phyloP scores from a whole-genome alignment of 495 filamentous ascomycete genomes.

The Rostrohypoxylon terebratum region DNA sequence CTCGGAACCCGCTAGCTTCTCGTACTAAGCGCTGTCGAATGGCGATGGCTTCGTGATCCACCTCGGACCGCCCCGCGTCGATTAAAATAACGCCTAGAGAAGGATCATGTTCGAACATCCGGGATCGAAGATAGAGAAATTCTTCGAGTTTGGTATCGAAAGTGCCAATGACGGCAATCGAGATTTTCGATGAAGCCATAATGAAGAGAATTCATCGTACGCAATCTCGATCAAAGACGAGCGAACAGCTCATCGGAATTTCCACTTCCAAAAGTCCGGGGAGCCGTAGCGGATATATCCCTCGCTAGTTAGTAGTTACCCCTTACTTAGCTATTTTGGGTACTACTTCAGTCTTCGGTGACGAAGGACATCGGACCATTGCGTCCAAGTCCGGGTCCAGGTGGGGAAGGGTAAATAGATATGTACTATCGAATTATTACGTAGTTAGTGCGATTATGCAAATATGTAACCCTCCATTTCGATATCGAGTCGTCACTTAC shows the following conservation, averaged over 20 bases:
- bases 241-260: neutral
- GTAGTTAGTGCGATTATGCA: neutral
- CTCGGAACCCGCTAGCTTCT: conserved; percentile 32
- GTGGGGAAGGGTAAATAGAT: neutral
- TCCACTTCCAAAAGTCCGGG: neutral
- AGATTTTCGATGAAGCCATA: conserved; percentile 51
- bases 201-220: neutral
- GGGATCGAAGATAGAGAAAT: conserved; percentile 66
- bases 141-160: conserved; percentile 75
- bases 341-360: neutral
- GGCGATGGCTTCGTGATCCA: conserved; percentile 59
- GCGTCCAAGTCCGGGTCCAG: neutral
- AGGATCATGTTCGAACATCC: conserved; percentile 54
- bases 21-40: conserved; percentile 59
- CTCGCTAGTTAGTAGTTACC: neutral
- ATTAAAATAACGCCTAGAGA: conserved; percentile 61
- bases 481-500: neutral
- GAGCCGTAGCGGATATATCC: neutral
- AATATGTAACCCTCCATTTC: neutral
- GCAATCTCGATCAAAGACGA: neutral
- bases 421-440: conserved; percentile 1
- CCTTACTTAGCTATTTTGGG: neutral
- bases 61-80: conserved; percentile 64
- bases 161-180: conserved; percentile 72
- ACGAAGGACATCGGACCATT: neutral